Base-by-base conservation (phyloP, 2,329 filamentous ascomycete species). In the Talaromyces sp. region DNA sequence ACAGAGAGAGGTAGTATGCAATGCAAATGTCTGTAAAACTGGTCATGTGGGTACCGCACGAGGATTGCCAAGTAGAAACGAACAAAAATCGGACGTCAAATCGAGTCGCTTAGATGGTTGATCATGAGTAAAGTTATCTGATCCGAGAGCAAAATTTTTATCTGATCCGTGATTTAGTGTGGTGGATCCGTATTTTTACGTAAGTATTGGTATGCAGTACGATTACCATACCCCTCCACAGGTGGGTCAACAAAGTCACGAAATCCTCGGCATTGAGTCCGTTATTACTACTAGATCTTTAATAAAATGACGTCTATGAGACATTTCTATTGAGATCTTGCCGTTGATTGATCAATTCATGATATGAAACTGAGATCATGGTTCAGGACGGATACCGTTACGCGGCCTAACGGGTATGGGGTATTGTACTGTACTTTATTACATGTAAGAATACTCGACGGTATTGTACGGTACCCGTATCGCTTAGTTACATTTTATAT, bases 81-180 rank as follows among this genome's bases (percentile, higher is more conserved):
- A 56, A 56, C 22, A 14, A 56, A 16, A 33, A 22, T 13, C 52
- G 52, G 52, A 37, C 3, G 33, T 14, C 10, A 56, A n/a, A 16
- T 56, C 52, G 39, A 9, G n/a, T 56, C n/a, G 52, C 10, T 39
- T 56, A 14, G n/a, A 35, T 19, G 27, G 50, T 37, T 56, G n/a
- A 56, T 1, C 16, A 8, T 37, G n/a, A 7, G 49, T 50, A 52
- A 61, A 61, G 59, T 61, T 61, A 61, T n/a, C 75, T 66, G 63
- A 75, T 61, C 59, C 45, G 75, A 41, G 68, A 69, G 39, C 65
- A 69, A 47, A 71, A 71, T 14, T 56, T 56, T 70, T 73, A 65
- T 65, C 63, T 41, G 65, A 60, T 22, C 41, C 10, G 39, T 43
- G 31, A 56, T 56, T 56, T 56, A 56, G 52, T 37, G n/a, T 10